Conservation (phyloP, 2,329 filamentous ascomycete species). For the Aaosphaeria arxii region DNA sequence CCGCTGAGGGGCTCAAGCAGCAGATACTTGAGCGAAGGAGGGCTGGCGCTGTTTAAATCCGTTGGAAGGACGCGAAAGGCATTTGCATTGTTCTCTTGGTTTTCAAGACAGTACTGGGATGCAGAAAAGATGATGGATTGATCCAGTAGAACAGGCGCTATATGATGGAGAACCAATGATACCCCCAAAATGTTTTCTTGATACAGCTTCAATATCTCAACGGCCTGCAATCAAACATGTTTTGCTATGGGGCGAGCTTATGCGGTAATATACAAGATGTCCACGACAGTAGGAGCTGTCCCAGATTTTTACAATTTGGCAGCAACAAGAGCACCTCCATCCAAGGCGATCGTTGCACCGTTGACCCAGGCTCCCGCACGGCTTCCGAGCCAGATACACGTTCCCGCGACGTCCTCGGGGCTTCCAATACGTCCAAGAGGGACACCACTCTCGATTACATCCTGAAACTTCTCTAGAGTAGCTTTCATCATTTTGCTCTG, state of each 20-base stretch:
- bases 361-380: constrained; percentile 56
- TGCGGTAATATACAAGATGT: no score
- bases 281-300: no score
- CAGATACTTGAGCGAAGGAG: constrained; percentile 35
- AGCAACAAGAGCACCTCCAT: constrained; percentile 38
- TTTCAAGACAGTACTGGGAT: no score
- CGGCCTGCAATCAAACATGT: no score
- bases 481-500: constrained; percentile 72
- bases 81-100: not conserved
- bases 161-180: no score
- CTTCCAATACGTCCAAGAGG: constrained; percentile 66
- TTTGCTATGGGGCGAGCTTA: no score
- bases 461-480: constrained; percentile 59
- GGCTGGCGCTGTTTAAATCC: constrained; percentile 27
- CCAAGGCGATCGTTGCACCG: constrained; percentile 42
- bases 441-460: constrained; percentile 56
- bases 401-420: constrained; percentile 67
- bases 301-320: constrained; percentile 30
- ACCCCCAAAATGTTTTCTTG: no score
- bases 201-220: no score
- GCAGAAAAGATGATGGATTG: no score
- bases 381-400: constrained; percentile 68
- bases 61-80: no score
- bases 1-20: constrained; percentile 64
- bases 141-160: no score